phyloP scores from a whole-genome alignment of 176 grass and related monocot genomes.

The Lolium rigidum region DNA sequence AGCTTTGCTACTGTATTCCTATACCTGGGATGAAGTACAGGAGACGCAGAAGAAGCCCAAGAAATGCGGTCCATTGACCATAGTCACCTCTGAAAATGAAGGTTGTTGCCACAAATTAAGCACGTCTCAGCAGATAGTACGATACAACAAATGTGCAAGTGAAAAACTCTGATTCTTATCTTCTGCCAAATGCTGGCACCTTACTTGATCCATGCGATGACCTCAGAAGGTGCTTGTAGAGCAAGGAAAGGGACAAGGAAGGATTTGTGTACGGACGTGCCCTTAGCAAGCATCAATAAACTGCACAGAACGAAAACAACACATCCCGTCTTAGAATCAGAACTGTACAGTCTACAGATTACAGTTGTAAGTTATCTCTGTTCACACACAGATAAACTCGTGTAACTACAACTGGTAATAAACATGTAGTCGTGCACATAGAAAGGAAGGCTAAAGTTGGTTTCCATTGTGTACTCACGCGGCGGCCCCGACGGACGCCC shows the following conservation, averaged over 20 bases:
- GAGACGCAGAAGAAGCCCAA: conserved; percentile 64
- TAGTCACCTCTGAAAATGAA: conserved; percentile 57
- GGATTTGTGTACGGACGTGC: conserved; percentile 60
- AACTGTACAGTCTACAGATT: background rate
- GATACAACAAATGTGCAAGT: background rate
- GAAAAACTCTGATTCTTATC: background rate
- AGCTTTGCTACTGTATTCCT: background rate
- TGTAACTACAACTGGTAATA: background rate
- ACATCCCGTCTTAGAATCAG: background rate
- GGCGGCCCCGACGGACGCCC: conserved; percentile 47
- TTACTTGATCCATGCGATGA: conserved; percentile 72
- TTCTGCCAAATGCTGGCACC: background rate
- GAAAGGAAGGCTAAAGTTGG: background rate
- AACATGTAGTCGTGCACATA: background rate
- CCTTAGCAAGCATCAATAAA: conserved; percentile 59
- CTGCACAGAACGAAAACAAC: conserved; percentile 35
- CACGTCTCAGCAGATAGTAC: background rate
- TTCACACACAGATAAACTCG: background rate
- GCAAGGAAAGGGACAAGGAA: conserved; percentile 71
- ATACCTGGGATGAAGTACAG: conserved; percentile 75
- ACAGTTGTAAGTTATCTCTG: background rate
- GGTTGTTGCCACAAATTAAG: background rate
- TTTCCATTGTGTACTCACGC: conserved; percentile 50
- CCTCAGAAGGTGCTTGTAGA: conserved; percentile 58
- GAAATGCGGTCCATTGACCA: conserved; percentile 67